Base-by-base conservation (phyloP, 106 monocot genomes). In the Platanthera zijinensis region DNA sequence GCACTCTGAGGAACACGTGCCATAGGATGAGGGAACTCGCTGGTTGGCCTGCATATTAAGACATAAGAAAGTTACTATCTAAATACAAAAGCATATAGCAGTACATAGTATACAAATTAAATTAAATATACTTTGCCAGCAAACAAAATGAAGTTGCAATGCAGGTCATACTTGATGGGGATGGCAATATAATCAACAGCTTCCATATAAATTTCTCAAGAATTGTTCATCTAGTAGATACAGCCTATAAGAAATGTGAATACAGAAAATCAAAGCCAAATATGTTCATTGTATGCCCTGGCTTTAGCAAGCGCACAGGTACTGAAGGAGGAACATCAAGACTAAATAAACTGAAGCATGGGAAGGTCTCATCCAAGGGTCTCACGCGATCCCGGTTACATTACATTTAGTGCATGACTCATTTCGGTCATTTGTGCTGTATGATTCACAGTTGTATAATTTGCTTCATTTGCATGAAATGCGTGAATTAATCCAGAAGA, bases 1-100 rank as follows among this genome's bases (percentile, higher is more conserved):
- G 89, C 91, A 79, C 86, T 89, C 72, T 99, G 97, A 52, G 87
- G 87, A 12, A 99, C 87, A 50, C 86, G 94, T n/a, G 94, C 91
- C 54, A 99, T 80, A 52, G 91, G 88, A 90, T 94, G 91, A 45
- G 97, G 86, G 78, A 99, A 94, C 74, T 91, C 94, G 82, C 85
- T 74, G 74, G 97, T 99, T 76, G 97, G 97, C 91, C 97, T 99
- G 94, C 84, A 86, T 84, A 92, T 52, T 49, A 67, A 79, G 63
- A 79, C 81, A 74, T 87, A 63, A 87, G 82, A 78, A 78, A 50
- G 39, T 72, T 80, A 88, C 73, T 78, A 78, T 45, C 46, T 71
- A 30, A 30, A 74, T 74, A 75, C 45, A 75, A 66, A 67, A 61
- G 21, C 22, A 19, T 30, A 30, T 67, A 3, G 32, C 30, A 32